Percentiles rank a stretch among this genome's conserved stretches.
These are phyloP conservation scores for Fusarium sp. DNA, from an alignment of 2,329 filamentous ascomycete genomes.

Conservation along the genomic window DNA sequence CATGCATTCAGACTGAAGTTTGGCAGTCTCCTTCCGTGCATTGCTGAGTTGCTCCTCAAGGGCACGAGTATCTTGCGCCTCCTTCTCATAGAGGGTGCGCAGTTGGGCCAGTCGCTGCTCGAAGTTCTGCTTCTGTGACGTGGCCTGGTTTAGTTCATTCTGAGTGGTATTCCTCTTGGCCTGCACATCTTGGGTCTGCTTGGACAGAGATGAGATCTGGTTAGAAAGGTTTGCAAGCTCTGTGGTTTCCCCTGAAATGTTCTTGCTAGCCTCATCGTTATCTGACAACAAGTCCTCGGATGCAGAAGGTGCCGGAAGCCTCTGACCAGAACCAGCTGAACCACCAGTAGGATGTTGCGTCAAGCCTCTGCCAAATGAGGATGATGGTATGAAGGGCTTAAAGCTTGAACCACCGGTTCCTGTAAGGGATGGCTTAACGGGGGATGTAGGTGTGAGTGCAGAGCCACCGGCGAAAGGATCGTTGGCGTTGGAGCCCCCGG, in stretches of 20 bases:
- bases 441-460: slow-evolving; percentile 62
- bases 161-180: slow-evolving; percentile 81
- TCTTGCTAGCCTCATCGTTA: slow-evolving; percentile 88
- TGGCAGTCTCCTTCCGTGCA: slow-evolving; percentile 82
- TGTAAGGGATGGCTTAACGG: slow-evolving; percentile 58
- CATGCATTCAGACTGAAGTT: slow-evolving; percentile 84
- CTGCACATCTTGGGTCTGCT: slow-evolving; percentile 94
- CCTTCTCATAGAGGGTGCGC: slow-evolving; percentile 89
- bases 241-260: slow-evolving; percentile 85
- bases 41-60: slow-evolving; percentile 83
- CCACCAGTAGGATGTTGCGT: slow-evolving; percentile 80
- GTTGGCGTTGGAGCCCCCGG: slow-evolving; percentile 74
- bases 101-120: slow-evolving; percentile 89
- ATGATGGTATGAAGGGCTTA: slow-evolving; percentile 92
- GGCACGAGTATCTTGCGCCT: slow-evolving; percentile 84
- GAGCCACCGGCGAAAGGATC: slow-evolving; percentile 70
- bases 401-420: slow-evolving; percentile 64
- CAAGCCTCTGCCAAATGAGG: slow-evolving; percentile 87
- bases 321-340: slow-evolving; percentile 46
- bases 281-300: slow-evolving; percentile 92
- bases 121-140: slow-evolving; percentile 90
- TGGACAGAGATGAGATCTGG: slow-evolving; percentile 89
- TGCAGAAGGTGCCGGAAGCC: slow-evolving; percentile 56
- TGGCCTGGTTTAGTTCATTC: slow-evolving; percentile 82
- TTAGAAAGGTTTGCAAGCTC: slow-evolving; percentile 97